Percentiles rank a stretch among this genome's conserved stretches.
These are phyloP conservation scores for Penicillium sp. DNA, from an alignment of 2,329 filamentous ascomycete genomes.

Conservation along the genomic window DNA sequence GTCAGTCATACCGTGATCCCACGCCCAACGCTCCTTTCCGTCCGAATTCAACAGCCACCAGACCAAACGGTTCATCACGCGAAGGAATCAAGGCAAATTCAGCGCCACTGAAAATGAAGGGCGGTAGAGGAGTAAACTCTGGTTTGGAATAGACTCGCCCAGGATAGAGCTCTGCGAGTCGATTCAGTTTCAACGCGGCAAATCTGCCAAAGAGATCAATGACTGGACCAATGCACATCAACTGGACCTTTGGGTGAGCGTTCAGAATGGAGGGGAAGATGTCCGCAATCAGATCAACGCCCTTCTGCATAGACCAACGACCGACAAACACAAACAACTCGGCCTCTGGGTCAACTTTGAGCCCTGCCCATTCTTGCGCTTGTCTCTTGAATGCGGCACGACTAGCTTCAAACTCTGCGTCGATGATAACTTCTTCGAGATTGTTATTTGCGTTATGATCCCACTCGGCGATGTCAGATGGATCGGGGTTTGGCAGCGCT, in stretches of 20 bases:
- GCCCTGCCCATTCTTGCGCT: conserved; percentile 65
- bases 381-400: conserved; percentile 56
- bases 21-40: conserved; percentile 66
- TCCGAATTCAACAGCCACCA: conserved; percentile 67
- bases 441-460: conserved; percentile 55
- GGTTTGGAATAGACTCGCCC: conserved; percentile 65
- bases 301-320: conserved; percentile 67
- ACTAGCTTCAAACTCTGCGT: conserved; percentile 54
- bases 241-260: conserved; percentile 57
- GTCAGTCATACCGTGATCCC: conserved; percentile 45
- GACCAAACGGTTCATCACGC: conserved; percentile 65
- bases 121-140: conserved; percentile 63
- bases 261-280: conserved; percentile 63
- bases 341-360: conserved; percentile 60
- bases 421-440: conserved; percentile 53
- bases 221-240: conserved; percentile 62
- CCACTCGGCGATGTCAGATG: conserved; percentile 62
- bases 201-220: conserved; percentile 68
- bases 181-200: conserved; percentile 61
- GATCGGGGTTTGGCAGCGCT: conserved; percentile 63
- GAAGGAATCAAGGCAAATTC: conserved; percentile 70
- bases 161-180: conserved; percentile 64
- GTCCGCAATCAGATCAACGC: conserved; percentile 67
- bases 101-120: conserved; percentile 65
- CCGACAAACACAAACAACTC: conserved; percentile 67